A percentile compares a stretch with the other conserved stretches of the same genome.
Evolutionary conservation across 2,329 filamentous ascomycete species (phyloP).

Genomic region (Hymenoscyphus linearis): DNA sequence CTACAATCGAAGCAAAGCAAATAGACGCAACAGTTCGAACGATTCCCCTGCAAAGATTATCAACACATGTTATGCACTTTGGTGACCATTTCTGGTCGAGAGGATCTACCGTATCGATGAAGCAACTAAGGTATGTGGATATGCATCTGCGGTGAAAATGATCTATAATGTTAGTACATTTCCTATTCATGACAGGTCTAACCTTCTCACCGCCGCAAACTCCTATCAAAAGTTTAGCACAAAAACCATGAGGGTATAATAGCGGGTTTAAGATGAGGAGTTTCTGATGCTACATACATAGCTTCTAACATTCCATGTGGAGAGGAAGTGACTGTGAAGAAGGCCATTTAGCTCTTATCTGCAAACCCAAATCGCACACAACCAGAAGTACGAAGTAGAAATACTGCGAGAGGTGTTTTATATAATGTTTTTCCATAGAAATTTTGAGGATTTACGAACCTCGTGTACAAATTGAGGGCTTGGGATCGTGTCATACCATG

Average conservation of each 20-base stretch:
- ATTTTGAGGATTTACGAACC: not conserved
- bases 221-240: constrained; percentile 12
- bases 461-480: constrained; percentile 40
- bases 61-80: constrained; percentile 7
- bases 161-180: constrained; percentile 33
- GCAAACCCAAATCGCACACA: not conserved
- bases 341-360: not conserved
- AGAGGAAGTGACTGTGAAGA: constrained; percentile 2
- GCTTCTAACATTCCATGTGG: constrained; percentile 49
- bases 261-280: not conserved
- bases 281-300: constrained; percentile 29
- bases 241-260: not conserved
- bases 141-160: constrained; percentile 47
- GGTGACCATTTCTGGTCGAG: not conserved
- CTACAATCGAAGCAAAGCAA: constrained; percentile 37
- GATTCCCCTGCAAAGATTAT: constrained; percentile 29
- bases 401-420: not conserved
- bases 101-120: constrained; percentile 35
- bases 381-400: not conserved
- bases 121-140: constrained; percentile 38
- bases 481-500: constrained; percentile 32
- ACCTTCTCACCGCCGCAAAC: constrained; percentile 26
- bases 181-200: not conserved
- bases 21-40: constrained; percentile 36
- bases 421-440: not conserved